Conservation (phyloP, 2,329 filamentous ascomycete species). For the Paracorniculantispora psalliotae region DNA sequence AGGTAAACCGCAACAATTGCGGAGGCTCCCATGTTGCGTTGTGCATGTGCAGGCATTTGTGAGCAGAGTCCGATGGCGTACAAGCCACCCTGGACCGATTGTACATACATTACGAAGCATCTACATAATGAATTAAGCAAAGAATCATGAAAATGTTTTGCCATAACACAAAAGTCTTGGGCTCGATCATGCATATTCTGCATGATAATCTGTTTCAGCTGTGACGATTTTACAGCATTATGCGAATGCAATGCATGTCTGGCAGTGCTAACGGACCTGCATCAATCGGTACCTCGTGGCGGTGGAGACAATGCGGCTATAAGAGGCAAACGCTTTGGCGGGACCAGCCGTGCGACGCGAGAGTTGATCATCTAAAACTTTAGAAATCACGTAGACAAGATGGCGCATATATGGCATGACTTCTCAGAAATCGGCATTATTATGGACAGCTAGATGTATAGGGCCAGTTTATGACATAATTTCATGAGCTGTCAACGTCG, state of each 20-base stretch:
- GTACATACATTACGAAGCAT: not conserved
- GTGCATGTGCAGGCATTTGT: not conserved
- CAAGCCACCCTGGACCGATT: not conserved
- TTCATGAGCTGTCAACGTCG: not conserved
- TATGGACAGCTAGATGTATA: conserved; percentile 4
- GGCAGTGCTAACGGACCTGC: not conserved
- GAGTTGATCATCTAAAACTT: not conserved
- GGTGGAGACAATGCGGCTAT: not conserved
- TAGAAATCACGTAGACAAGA: not conserved
- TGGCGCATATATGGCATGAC: not conserved
- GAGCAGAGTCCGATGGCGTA: not conserved
- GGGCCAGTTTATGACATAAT: not conserved
- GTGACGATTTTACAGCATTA: not conserved
- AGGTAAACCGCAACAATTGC: not conserved
- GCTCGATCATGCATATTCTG: not conserved
- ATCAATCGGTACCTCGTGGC: not conserved
- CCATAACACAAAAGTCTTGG: not conserved
- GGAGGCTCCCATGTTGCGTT: not conserved
- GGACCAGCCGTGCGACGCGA: not conserved
- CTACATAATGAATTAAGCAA: not conserved
- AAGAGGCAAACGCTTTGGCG: not conserved
- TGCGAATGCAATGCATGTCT: conserved; percentile 11
- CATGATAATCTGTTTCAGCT: not conserved
- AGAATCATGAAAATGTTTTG: not conserved
- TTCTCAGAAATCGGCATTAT: not conserved